Conservation (phyloP, 306 rosid species). For the Casuarina glauca region DNA sequence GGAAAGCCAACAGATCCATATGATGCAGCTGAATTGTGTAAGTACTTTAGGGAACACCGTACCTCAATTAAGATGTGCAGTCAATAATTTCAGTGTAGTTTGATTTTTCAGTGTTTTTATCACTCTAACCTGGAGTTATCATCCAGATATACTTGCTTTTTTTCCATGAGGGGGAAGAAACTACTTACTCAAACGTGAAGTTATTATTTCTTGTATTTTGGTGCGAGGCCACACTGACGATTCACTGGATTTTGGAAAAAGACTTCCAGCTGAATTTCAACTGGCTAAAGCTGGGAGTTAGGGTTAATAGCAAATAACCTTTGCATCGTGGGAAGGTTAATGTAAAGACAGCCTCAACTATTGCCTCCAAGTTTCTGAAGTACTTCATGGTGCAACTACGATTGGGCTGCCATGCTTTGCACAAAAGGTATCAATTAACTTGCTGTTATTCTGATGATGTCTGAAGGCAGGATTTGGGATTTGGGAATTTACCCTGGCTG, state of each 20-base stretch:
- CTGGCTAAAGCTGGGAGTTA: neutral
- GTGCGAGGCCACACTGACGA: neutral
- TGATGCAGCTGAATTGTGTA: neutral
- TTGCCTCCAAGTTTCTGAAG: neutral
- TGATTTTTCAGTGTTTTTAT: neutral
- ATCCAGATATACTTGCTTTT: neutral
- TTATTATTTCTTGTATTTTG: neutral
- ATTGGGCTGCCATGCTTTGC: neutral
- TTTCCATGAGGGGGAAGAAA: neutral
- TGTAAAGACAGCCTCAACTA: neutral
- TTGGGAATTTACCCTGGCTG: neutral
- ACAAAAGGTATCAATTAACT: neutral
- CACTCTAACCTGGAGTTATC: neutral
- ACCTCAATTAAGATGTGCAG: neutral
- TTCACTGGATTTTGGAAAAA: neutral
- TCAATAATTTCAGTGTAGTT: neutral
- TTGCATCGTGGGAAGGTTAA: neutral
- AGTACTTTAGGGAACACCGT: neutral
- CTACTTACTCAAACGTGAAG: neutral
- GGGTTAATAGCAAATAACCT: neutral
- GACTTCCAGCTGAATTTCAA: neutral
- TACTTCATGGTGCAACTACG: neutral
- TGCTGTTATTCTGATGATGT: neutral
- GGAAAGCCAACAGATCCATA: neutral
- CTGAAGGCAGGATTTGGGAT: neutral